Base-by-base conservation (phyloP, 345 rosid genomes). In the Dipteronia sinensis region DNA sequence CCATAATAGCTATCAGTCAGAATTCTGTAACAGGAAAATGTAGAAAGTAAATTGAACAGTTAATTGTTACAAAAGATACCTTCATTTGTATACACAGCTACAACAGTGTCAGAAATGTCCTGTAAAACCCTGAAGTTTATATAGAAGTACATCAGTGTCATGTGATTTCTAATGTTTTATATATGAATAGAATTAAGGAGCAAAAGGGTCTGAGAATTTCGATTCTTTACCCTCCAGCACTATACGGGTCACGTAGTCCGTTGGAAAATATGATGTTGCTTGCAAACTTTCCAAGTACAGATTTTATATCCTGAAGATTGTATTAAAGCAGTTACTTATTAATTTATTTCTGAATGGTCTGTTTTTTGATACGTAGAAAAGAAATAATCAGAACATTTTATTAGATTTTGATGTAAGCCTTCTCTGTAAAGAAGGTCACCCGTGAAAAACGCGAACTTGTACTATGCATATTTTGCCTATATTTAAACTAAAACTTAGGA, bases 191-290 rank as follows among this genome's bases (percentile, higher is more conserved):
- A 5, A 27, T 34, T n/a, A 10, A 34, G 51, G 63, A 40, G 10
- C 16, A 71, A 17, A 10, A 6, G 13, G 38, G 38, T 34, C 0
- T 34, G 38, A 34, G 38, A 34, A 4, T 42, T 10, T 19, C 51
- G 10, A 27, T 7, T 64, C 16, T n/a, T 75, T 83, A 86, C 89
- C 88, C 91, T 80, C 87, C 86, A 2, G 74, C 75, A 42, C 88
- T 85, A 22, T 83, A 88, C 3, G 91, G 91, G 46, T 86, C 91
- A 23, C 79, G 73, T 19, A 86, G 69, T 69, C 89, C 87, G 73
- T 86, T 83, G 56, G 91, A 82, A 69, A 85, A 88, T 11, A 88
- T 85, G 17, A 88, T 88, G 85, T 88, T 85, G 88, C 86, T 85
- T 38, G 82, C 89, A 71, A 89, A 89, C 65, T 65, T 78, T 69